Conservation (phyloP, 1,284 basidiomycete genomes). For the Sphagnurus paluster region DNA sequence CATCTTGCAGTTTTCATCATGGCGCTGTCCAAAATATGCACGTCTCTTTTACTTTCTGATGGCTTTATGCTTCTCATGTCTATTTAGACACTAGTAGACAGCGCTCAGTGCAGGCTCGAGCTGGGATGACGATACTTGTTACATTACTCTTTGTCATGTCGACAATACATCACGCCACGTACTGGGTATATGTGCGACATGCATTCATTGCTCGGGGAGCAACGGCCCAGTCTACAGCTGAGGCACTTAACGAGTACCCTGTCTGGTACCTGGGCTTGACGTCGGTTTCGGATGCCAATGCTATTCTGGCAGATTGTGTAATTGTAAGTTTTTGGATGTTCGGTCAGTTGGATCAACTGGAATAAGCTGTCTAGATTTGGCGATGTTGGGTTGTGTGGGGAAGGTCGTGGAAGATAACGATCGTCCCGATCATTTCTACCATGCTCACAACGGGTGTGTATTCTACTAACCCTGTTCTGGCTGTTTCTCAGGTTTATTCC, state of each 20-base stretch:
- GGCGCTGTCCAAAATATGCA: constrained; percentile 15
- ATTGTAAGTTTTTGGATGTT: constrained; percentile 10
- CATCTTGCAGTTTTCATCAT: constrained; percentile 16
- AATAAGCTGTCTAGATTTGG: constrained; percentile 12
- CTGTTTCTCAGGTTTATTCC: background rate
- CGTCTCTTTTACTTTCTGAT: background rate
- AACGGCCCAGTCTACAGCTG: constrained; percentile 13
- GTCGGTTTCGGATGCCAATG: constrained; percentile 16
- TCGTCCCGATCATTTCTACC: constrained; percentile 13
- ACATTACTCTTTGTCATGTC: constrained; percentile 17
- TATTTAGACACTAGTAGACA: constrained; percentile 14
- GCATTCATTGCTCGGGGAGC: constrained; percentile 17
- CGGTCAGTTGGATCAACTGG: background rate
- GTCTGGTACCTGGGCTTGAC: constrained; percentile 15
- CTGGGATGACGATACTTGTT: constrained; percentile 15
- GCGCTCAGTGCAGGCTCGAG: constrained; percentile 11
- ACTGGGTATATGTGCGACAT: constrained; percentile 18
- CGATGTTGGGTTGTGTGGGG: constrained; percentile 18
- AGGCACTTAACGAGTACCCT: constrained; percentile 16
- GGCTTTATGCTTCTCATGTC: too few relatives aligned
- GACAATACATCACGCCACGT: constrained; percentile 16
- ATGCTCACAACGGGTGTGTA: background rate
- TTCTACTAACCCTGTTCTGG: background rate
- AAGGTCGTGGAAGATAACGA: constrained; percentile 10
- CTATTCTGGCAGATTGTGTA: constrained; percentile 16